Conservation (phyloP, 305 asterid genomes). For the Ilex paraguariensis region DNA sequence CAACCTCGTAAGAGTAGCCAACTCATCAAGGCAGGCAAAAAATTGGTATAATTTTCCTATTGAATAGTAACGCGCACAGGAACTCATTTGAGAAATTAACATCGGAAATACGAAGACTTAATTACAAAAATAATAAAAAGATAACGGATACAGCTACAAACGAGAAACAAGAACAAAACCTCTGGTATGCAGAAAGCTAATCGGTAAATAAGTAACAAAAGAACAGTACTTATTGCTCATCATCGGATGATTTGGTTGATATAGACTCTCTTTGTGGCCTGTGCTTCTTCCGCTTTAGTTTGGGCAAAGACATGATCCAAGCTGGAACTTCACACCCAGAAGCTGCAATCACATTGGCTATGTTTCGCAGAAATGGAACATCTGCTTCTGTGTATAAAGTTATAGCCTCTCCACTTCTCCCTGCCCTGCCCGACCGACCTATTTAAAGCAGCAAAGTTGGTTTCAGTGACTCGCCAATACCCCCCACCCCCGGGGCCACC, state of each 20-base stretch:
- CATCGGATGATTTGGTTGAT: constrained; percentile 34
- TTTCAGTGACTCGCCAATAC: background rate
- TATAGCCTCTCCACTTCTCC: constrained; percentile 86
- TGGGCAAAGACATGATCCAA: constrained; percentile 57
- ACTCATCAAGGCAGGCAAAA: too few species aligned
- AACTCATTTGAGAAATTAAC: too few species aligned
- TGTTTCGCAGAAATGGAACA: constrained; percentile 54
- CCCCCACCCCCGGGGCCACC: too few species aligned
- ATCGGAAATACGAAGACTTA: too few species aligned
- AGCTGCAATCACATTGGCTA: constrained; percentile 77
- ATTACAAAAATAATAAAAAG: too few species aligned
- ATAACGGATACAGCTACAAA: too few species aligned
- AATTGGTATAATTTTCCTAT: too few species aligned
- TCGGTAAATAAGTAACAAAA: too few species aligned
- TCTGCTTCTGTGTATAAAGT: constrained; percentile 84
- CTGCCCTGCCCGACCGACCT: constrained; percentile 95
- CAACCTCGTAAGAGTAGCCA: too few species aligned
- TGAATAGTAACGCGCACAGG: too few species aligned
- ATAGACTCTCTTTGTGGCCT: constrained; percentile 77
- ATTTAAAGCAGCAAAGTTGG: background rate
- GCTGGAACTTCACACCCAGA: constrained; percentile 85
- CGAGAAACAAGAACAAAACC: too few species aligned
- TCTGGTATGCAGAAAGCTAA: too few species aligned
- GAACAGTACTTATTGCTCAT: constrained; percentile 2
- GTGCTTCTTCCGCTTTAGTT: constrained; percentile 85